phyloP scores from a whole-genome alignment of 495 filamentous ascomycete genomes.

The Talaromyces stipitatus region DNA sequence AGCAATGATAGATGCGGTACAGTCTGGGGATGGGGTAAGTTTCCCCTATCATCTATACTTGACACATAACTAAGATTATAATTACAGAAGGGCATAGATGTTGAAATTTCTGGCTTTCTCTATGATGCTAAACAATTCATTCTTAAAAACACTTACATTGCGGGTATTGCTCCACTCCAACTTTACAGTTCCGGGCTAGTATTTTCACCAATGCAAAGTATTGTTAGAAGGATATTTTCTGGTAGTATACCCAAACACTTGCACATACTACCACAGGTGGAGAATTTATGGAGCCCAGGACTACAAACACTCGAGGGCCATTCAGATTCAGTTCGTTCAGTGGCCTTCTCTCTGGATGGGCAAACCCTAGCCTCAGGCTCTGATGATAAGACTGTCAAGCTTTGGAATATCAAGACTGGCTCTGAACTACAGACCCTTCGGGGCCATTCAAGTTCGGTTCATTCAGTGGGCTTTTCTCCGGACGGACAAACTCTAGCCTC shows the following conservation, averaged over 20 bases:
- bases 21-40: constrained; percentile 7
- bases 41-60: background rate
- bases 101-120: constrained; percentile 15
- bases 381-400: constrained; percentile 16
- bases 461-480: constrained; percentile 5
- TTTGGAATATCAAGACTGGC: constrained; percentile 24
- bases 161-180: constrained; percentile 16
- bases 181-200: constrained; percentile 16
- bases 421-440: constrained; percentile 7
- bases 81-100: constrained; percentile 9
- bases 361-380: constrained; percentile 9
- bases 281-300: constrained; percentile 14
- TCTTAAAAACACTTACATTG: constrained; percentile 18
- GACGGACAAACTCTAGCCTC: constrained; percentile 4
- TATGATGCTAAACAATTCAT: constrained; percentile 26
- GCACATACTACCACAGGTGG: constrained; percentile 6
- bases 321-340: constrained; percentile 3
- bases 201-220: constrained; percentile 17
- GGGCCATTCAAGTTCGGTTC: no score
- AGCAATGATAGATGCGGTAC: background rate
- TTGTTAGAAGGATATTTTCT: constrained; percentile 1
- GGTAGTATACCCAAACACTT: background rate
- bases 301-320: constrained; percentile 21
- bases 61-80: background rate
- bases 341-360: constrained; percentile 10